Base-by-base conservation (phyloP, 2,329 filamentous ascomycete genomes). In the Fusarium globosum region DNA sequence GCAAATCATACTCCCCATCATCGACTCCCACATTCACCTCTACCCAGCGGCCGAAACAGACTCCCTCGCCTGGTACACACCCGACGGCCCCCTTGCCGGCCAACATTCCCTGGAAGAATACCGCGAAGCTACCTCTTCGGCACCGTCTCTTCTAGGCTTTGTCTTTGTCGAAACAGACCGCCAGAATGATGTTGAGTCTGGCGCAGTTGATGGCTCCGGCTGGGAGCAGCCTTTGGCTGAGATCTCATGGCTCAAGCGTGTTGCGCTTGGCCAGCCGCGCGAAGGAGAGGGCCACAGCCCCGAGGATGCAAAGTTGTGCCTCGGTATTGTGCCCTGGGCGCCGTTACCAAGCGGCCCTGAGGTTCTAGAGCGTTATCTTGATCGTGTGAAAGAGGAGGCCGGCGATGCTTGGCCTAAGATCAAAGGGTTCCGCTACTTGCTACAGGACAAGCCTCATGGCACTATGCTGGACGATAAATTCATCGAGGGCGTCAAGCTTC, bases 21-120 rank as follows among this genome's bases (percentile, higher is more conserved):
- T 98, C 82, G 95, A 98, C 85, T 92, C 94, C 43, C 96, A 98
- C 86, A 92, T 98, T 83, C 95, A 98, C 84, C 90, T 98, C 79
- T 97, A 91, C 86, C 93, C 94, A 49, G 82, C 85, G 51, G 88
- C 88, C 60, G 93, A 96, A 77, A 80, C 93, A 59, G 79, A 87
- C 61, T 88, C 89, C 43, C 89, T 97, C 71, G 84, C 89, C 65
- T 97, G 94, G 95, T 89, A 90, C 83, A 87, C 82, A 7, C 83
- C 89, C 10, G 83, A 86, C 52, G 82, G 87, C 78, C 86, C 90
- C 9, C 86, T 97, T 57, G 86, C 88, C 56, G 87, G 87, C 57
- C 90, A 91, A 74, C 89, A 91, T 81, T 91, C 92, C 4, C 78
- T 93, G 55, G 81, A 86, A 36, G 88, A 95, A 79, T 95, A 93